A percentile compares a stretch with the other conserved stretches of the same genome.
phyloP scores from a whole-genome alignment of 768 basidiomycete genomes.

The Asterophora parasitica region DNA sequence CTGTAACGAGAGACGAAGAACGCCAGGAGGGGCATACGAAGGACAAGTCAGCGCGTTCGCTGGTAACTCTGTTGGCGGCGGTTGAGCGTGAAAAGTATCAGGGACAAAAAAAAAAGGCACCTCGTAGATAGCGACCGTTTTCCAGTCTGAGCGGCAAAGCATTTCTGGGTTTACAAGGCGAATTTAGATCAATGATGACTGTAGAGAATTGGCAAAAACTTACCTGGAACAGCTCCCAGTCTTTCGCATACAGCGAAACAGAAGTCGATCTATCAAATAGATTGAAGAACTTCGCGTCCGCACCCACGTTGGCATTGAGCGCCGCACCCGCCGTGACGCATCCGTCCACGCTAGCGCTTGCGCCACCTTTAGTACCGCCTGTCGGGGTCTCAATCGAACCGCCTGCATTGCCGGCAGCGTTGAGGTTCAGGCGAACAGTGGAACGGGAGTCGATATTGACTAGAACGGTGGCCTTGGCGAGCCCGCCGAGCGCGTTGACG shows the following conservation, averaged over 20 bases:
- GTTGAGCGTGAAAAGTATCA: no score
- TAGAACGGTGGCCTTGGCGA: conserved; percentile 25
- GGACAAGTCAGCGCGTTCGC: no score
- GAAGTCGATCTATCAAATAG: conserved; percentile 7
- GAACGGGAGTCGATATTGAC: conserved; percentile 23
- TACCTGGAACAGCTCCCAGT: conserved; percentile 7
- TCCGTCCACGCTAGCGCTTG: background rate
- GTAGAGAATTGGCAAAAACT: no score
- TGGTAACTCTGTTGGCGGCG: no score
- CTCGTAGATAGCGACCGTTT: no score
- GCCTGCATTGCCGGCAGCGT: background rate
- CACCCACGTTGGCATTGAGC: conserved; percentile 8
- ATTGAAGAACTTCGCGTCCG: conserved; percentile 8
- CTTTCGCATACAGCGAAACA: conserved; percentile 7
- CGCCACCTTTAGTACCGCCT: background rate
- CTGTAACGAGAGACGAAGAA: no score
- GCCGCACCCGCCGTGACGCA: background rate
- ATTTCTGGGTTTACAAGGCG: no score
- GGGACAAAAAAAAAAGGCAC: no score
- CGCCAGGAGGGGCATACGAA: no score
- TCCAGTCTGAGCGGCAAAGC: no score
- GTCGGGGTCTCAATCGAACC: background rate
- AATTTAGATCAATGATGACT: no score
- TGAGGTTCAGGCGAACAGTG: background rate
- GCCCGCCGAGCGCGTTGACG: conserved; percentile 24